Conservation (phyloP, 805 yeast species). For the Nakazawaea peltata region DNA sequence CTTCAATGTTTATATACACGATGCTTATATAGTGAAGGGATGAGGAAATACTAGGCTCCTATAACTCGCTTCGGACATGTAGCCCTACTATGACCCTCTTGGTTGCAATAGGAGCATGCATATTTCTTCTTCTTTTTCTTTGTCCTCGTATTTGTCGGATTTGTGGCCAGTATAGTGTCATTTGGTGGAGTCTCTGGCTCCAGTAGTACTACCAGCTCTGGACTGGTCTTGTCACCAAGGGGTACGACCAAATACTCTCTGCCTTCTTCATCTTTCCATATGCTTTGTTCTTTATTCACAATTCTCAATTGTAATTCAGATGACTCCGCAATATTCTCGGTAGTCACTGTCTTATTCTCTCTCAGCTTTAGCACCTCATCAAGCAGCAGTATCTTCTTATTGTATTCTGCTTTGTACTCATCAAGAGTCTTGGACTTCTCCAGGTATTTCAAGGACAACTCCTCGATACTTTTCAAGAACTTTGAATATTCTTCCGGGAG, state of each 20-base stretch:
- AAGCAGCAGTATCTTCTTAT: neutral
- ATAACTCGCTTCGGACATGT: conserved; percentile 20
- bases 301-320: neutral
- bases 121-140: conserved; percentile 16
- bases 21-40: too few species aligned
- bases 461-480: neutral
- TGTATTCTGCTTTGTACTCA: conserved; percentile 1
- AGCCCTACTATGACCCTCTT: conserved; percentile 27
- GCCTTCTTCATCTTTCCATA: neutral
- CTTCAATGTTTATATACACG: too few species aligned
- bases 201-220: too few species aligned
- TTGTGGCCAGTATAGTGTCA: neutral
- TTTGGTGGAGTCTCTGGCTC: neutral
- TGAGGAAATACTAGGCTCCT: too few species aligned
- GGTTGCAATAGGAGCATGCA: conserved; percentile 25
- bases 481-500: neutral
- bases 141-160: neutral
- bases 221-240: neutral
- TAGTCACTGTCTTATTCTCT: too few species aligned
- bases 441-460: neutral
- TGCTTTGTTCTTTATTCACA: neutral
- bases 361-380: neutral
- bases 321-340: too few species aligned
- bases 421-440: conserved; percentile 1
- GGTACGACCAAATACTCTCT: neutral